Conservation (phyloP, 495 filamentous ascomycete species). For the Tuber aestivum region DNA sequence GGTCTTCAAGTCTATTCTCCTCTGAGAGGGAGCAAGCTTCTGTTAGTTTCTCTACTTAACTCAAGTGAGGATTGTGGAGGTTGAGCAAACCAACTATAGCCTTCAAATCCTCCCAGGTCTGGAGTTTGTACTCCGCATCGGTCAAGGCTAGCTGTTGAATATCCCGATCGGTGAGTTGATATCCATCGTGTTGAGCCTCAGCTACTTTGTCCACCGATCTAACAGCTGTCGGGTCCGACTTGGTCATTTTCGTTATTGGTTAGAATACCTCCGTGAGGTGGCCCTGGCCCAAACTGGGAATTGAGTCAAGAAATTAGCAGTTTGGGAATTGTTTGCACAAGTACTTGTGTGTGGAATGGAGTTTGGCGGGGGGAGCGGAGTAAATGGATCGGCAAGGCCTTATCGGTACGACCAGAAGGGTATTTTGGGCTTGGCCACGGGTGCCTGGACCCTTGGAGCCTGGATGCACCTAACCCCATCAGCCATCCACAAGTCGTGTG, state of each 20-base stretch:
- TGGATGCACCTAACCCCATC: neutral
- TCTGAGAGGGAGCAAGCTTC: slow-evolving; percentile 8
- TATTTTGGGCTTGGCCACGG: neutral
- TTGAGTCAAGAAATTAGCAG: neutral
- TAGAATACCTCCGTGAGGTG: neutral
- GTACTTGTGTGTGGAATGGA: neutral
- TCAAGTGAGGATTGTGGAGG: neutral
- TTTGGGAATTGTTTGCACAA: neutral
- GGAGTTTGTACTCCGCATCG: slow-evolving; percentile 62
- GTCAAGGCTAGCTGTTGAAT: slow-evolving; percentile 59
- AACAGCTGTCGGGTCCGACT: neutral
- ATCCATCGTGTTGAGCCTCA: slow-evolving; percentile 33
- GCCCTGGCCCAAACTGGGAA: neutral
- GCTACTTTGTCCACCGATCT: slow-evolving; percentile 10
- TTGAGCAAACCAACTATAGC: slow-evolving; percentile 59
- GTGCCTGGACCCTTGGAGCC: neutral
- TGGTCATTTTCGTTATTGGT: neutral
- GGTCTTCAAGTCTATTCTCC: slow-evolving; percentile 64
- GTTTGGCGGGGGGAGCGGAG: neutral
- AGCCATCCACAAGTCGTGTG: too few species aligned
- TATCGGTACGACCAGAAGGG: neutral
- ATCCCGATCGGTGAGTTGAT: slow-evolving; percentile 58
- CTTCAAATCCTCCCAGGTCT: slow-evolving; percentile 64
- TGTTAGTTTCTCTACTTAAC: slow-evolving; percentile 3
- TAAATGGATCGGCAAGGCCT: neutral